phyloP scores from a whole-genome alignment of 352 stramenopile genomes.

The Pythium oligandrum region DNA sequence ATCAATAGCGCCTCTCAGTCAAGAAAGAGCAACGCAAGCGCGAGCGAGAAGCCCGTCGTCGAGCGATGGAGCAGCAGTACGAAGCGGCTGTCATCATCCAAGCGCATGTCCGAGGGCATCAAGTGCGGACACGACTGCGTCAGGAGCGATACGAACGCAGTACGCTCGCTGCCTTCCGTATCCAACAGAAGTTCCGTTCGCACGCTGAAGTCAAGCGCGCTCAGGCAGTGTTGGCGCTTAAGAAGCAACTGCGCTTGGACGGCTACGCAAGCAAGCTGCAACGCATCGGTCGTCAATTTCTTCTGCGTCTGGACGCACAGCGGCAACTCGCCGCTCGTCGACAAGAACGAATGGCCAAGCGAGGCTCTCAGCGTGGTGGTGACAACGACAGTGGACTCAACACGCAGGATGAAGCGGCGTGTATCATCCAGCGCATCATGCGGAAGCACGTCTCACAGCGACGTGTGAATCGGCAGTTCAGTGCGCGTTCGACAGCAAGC shows the following conservation, averaged over 20 bases:
- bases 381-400: constrained; percentile 7
- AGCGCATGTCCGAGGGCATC: constrained; percentile 25
- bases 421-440: constrained; percentile 41
- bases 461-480: constrained; percentile 31
- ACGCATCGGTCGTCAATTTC: constrained; percentile 22
- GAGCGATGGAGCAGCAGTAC: constrained; percentile 23
- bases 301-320: constrained; percentile 26
- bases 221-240: constrained; percentile 30
- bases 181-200: constrained; percentile 44
- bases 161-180: constrained; percentile 34
- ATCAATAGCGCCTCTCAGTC: constrained; percentile 24
- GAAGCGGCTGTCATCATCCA: constrained; percentile 26
- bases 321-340: constrained; percentile 18
- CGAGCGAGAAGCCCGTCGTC: constrained; percentile 36
- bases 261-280: constrained; percentile 44
- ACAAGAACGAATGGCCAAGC: not conserved
- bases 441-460: constrained; percentile 26
- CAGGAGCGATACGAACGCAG: constrained; percentile 17
- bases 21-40: constrained; percentile 35
- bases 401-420: constrained; percentile 25
- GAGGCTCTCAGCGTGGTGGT: not conserved
- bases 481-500: constrained; percentile 22
- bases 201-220: constrained; percentile 30
- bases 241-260: constrained; percentile 26
- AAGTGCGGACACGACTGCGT: constrained; percentile 17